These are phyloP conservation scores for Cystofilobasidium capitatum DNA, from an alignment of 768 basidiomycete species.

Conservation along the genomic window DNA sequence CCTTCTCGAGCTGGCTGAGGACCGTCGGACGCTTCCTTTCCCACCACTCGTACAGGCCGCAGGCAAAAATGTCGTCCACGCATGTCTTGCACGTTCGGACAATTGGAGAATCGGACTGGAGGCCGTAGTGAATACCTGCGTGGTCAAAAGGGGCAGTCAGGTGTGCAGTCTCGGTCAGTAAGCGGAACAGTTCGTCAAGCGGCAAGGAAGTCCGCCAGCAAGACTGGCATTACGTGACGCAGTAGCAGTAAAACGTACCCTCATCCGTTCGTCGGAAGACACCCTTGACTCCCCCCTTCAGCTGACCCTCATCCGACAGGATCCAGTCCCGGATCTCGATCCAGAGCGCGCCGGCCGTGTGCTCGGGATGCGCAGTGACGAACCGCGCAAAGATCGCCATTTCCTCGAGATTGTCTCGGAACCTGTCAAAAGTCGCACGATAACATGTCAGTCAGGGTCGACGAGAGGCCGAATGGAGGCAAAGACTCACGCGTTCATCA, in stretches of 20 bases:
- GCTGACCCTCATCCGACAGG: constrained; percentile 9
- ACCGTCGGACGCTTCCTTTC: constrained; percentile 6
- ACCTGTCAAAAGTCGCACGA: neutral
- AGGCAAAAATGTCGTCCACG: constrained; percentile 19
- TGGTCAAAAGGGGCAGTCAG: neutral
- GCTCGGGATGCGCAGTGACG: constrained; percentile 7
- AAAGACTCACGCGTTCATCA: constrained; percentile 16
- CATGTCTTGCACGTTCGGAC: constrained; percentile 13
- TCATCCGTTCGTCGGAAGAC: constrained; percentile 23
- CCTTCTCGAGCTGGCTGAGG: constrained; percentile 14
- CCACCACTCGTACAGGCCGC: constrained; percentile 26
- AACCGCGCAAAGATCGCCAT: constrained; percentile 16
- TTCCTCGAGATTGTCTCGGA: constrained; percentile 21
- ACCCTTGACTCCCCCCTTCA: constrained; percentile 17
- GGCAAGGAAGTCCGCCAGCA: too few relatives aligned
- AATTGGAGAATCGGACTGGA: neutral
- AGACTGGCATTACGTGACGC: too few relatives aligned
- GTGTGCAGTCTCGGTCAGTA: neutral
- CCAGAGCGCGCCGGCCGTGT: constrained; percentile 1
- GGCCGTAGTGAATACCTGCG: constrained; percentile 19
- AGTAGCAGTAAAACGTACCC: neutral
- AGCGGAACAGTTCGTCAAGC: neutral
- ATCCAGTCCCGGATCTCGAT: constrained; percentile 22
- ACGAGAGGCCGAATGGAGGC: neutral
- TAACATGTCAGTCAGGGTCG: neutral